A percentile compares a stretch with the other conserved stretches of the same genome.
These are phyloP conservation scores for Lepraria neglecta DNA, from an alignment of 495 filamentous ascomycete species.

Conservation along the genomic window DNA sequence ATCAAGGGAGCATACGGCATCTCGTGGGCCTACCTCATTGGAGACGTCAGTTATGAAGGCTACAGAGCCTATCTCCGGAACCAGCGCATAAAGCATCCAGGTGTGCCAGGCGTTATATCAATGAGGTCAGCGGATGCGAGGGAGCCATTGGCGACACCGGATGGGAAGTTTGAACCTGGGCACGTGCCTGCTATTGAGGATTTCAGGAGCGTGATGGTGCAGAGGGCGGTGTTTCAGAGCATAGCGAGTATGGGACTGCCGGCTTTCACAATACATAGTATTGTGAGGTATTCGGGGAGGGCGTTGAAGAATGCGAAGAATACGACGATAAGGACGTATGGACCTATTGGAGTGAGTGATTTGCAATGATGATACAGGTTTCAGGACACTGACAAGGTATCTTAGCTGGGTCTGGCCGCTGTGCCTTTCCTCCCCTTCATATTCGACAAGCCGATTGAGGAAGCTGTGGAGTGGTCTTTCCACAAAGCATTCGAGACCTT, in stretches of 20 bases:
- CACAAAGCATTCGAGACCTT: constrained; percentile 65
- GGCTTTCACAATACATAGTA: constrained; percentile 88
- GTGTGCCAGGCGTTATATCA: constrained; percentile 32
- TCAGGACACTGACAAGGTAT: constrained; percentile 9
- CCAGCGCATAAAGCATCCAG: constrained; percentile 50
- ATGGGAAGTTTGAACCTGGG: constrained; percentile 24
- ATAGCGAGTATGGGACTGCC: constrained; percentile 90
- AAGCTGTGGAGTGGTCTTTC: constrained; percentile 84
- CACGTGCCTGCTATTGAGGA: constrained; percentile 78
- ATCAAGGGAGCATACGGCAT: constrained; percentile 81
- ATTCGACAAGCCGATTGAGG: constrained; percentile 90
- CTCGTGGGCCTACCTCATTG: constrained; percentile 85
- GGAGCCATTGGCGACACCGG: constrained; percentile 14
- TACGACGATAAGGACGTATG: constrained; percentile 66
- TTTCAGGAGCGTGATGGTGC: constrained; percentile 82
- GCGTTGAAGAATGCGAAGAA: constrained; percentile 78
- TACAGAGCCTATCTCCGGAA: constrained; percentile 91
- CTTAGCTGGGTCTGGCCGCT: constrained; percentile 67
- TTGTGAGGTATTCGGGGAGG: constrained; percentile 78
- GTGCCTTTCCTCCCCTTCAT: constrained; percentile 84
- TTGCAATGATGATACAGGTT: neutral
- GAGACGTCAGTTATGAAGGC: constrained; percentile 87
- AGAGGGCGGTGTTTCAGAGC: constrained; percentile 83
- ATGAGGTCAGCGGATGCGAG: constrained; percentile 24
- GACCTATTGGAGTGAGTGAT: constrained; percentile 71